A percentile compares a stretch with the other conserved stretches of the same genome.
These are phyloP conservation scores for Mucor indicus DNA, from an alignment of 371 early-diverging fungal species.

Conservation along the genomic window DNA sequence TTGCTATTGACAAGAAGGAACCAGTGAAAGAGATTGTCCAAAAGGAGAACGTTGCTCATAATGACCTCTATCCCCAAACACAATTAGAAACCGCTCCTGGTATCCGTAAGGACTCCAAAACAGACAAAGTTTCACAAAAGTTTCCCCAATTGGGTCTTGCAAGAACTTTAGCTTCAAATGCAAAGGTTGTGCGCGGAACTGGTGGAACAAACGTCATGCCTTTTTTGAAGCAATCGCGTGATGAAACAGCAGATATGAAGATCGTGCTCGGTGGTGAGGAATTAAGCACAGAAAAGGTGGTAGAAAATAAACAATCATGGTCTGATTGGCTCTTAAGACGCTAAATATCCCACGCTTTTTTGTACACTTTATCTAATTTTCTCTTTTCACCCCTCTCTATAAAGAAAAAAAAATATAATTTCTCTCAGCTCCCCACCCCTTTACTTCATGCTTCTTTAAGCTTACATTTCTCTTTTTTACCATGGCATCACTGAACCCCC, in stretches of 20 bases:
- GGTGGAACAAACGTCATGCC: constrained; percentile 96
- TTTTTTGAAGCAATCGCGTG: constrained; percentile 71
- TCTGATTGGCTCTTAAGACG: constrained; percentile 29
- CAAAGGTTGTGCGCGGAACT: constrained; percentile 78
- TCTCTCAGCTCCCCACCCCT: too few relatives aligned
- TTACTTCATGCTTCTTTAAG: too few relatives aligned
- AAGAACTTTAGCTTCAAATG: constrained; percentile 48
- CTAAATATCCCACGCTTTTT: too few relatives aligned
- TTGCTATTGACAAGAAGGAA: constrained; percentile 33
- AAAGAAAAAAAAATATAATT: too few relatives aligned
- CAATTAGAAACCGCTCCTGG: constrained; percentile 42
- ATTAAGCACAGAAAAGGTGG: background rate
- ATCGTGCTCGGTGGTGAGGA: constrained; percentile 6
- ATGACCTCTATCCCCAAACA: constrained; percentile 54
- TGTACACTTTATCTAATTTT: too few relatives aligned
- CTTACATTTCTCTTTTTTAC: too few relatives aligned
- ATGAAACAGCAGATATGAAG: constrained; percentile 52
- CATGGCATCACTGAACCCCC: too few relatives aligned
- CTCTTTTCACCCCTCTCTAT: too few relatives aligned
- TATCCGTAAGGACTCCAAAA: constrained; percentile 25
- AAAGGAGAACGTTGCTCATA: constrained; percentile 15
- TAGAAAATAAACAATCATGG: constrained; percentile 19
- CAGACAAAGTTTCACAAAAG: constrained; percentile 32
- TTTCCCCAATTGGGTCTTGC: constrained; percentile 58
- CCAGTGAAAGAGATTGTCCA: background rate